These are phyloP conservation scores for Xanthoconium purpureum DNA, from an alignment of 768 basidiomycete genomes.

Conservation along the genomic window DNA sequence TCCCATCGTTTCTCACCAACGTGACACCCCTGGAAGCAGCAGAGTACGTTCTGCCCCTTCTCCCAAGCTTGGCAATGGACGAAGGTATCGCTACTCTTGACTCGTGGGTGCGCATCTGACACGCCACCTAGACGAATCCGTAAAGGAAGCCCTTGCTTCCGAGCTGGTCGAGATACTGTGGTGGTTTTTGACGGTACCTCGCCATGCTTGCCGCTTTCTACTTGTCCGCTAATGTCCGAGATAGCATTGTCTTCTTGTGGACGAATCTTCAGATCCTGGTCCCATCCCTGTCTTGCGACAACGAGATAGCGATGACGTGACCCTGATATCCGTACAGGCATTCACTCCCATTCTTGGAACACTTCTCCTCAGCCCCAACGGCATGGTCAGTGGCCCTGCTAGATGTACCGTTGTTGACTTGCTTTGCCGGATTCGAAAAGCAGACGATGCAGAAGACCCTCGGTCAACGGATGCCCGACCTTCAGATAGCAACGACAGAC, in stretches of 20 bases:
- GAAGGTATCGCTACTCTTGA: slow-evolving; percentile 50
- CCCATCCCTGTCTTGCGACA: slow-evolving; percentile 11
- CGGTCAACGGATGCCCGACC: slow-evolving; percentile 35
- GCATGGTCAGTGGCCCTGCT: slow-evolving; percentile 67
- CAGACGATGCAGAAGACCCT: slow-evolving; percentile 43
- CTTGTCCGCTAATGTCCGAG: slow-evolving; percentile 2
- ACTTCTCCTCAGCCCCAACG: slow-evolving; percentile 77
- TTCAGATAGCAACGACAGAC: slow-evolving; percentile 34
- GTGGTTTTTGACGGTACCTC: slow-evolving; percentile 80
- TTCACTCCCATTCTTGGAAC: slow-evolving; percentile 93
- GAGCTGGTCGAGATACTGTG: slow-evolving; percentile 81
- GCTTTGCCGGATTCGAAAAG: slow-evolving; percentile 63
- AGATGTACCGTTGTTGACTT: slow-evolving; percentile 77
- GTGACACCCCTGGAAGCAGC: slow-evolving; percentile 86
- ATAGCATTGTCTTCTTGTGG: slow-evolving; percentile 67
- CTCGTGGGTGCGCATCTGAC: slow-evolving; percentile 6
- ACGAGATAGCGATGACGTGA: slow-evolving; percentile 23
- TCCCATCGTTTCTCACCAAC: slow-evolving; percentile 72
- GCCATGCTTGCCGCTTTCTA: not conserved
- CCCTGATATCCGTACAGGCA: slow-evolving; percentile 69
- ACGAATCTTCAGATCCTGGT: slow-evolving; percentile 35
- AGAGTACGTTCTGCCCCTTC: slow-evolving; percentile 90
- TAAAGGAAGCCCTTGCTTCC: slow-evolving; percentile 83
- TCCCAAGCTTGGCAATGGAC: slow-evolving; percentile 81
- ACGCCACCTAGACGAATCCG: slow-evolving; percentile 63